Evolutionary conservation across 2,329 filamentous ascomycete genomes (phyloP).

Genomic region (Botrytis tulipae): DNA sequence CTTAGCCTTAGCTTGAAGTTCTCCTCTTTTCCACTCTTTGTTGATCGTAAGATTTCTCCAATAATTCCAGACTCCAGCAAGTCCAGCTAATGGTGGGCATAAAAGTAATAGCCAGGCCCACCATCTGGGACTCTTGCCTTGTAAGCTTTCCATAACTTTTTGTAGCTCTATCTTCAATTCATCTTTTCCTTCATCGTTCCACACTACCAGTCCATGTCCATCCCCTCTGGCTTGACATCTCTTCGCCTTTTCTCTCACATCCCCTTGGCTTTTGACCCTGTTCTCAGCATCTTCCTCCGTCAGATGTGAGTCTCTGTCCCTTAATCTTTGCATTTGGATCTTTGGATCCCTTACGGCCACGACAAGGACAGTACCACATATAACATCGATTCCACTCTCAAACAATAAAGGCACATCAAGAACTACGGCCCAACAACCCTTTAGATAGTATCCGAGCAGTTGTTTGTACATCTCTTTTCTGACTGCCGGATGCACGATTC

Average conservation of each 20-base stretch:
- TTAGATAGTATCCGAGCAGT: constrained; percentile 70
- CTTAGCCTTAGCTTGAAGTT: constrained; percentile 58
- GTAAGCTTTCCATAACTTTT: constrained; percentile 62
- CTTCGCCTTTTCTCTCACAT: constrained; percentile 79
- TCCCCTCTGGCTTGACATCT: constrained; percentile 64
- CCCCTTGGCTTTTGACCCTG: constrained; percentile 80
- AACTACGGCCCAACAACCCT: constrained; percentile 83
- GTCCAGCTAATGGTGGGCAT: constrained; percentile 72
- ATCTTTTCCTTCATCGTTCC: constrained; percentile 79
- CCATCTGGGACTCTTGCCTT: constrained; percentile 50
- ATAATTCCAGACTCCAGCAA: constrained; percentile 68
- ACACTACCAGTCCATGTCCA: constrained; percentile 74
- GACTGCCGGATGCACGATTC: constrained; percentile 91
- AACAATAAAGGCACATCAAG: constrained; percentile 91
- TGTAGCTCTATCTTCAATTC: constrained; percentile 67
- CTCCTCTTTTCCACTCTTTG: constrained; percentile 64
- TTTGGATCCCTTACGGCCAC: constrained; percentile 78
- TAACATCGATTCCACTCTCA: constrained; percentile 78
- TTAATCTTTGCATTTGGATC: constrained; percentile 78
- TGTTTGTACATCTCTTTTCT: constrained; percentile 75
- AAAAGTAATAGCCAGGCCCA: constrained; percentile 73
- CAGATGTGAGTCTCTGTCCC: constrained; percentile 73
- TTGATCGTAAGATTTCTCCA: constrained; percentile 70
- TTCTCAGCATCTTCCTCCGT: constrained; percentile 84
- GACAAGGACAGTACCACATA: constrained; percentile 83